These are phyloP conservation scores for Phaeomoniella chlamydospora DNA, from an alignment of 2,329 filamentous ascomycete species.

Conservation along the genomic window DNA sequence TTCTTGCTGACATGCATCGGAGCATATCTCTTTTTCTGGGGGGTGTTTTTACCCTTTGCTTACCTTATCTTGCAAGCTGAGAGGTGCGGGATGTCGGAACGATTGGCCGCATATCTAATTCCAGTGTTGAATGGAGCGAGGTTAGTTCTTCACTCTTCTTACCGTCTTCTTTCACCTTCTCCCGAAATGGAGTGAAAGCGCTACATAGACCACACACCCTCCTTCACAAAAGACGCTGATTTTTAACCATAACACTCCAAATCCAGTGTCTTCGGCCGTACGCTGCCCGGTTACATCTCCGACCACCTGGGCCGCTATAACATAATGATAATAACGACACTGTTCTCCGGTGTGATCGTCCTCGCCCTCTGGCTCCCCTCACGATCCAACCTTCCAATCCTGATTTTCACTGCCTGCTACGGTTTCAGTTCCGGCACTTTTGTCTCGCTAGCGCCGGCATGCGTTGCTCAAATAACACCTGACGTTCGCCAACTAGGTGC, in stretches of 20 bases:
- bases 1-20: constrained; percentile 12
- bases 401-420: constrained; percentile 11
- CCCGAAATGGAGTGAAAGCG: not conserved
- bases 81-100: constrained; percentile 9
- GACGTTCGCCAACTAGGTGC: constrained; percentile 20
- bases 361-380: constrained; percentile 8
- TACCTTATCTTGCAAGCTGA: constrained; percentile 10
- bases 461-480: constrained; percentile 8
- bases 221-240: not conserved
- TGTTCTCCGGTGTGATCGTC: constrained; percentile 5
- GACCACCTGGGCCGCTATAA: constrained; percentile 11
- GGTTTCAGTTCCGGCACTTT: constrained; percentile 11
- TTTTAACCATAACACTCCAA: not conserved
- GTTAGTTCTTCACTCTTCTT: not conserved
- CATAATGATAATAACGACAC: constrained; percentile 6
- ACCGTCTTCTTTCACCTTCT: not conserved
- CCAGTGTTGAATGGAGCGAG: constrained; percentile 10
- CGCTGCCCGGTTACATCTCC: constrained; percentile 6
- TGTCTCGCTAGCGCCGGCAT: constrained; percentile 8
- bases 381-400: constrained; percentile 5
- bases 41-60: constrained; percentile 15
- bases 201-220: not conserved
- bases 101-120: constrained; percentile 7
- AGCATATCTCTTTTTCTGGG: constrained; percentile 14
- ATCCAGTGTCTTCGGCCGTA: constrained; percentile 8